phyloP scores from a whole-genome alignment of 345 rosid genomes.

The Crucihimalaya himalaica region DNA sequence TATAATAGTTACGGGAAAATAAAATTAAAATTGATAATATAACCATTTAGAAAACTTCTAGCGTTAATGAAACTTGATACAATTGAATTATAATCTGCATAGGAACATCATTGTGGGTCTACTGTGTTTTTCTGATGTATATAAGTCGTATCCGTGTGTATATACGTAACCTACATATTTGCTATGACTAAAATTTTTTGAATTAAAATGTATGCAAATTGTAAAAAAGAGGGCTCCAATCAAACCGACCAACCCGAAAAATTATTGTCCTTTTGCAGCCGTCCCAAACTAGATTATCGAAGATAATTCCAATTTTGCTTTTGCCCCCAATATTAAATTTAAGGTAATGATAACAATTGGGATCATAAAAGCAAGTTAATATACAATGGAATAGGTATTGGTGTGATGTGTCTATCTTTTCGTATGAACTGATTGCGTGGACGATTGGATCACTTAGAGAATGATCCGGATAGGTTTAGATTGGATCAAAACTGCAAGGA shows the following conservation, averaged over 20 bases:
- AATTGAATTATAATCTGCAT: background rate
- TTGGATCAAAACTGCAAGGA: background rate
- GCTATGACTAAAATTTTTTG: background rate
- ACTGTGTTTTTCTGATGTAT: background rate
- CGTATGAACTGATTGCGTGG: slow-evolving; percentile 25
- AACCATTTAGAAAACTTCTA: background rate
- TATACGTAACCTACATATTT: background rate
- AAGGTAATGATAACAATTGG: slow-evolving; percentile 23
- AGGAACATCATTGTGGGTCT: background rate
- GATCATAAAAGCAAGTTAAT: slow-evolving; percentile 28
- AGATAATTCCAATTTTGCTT: slow-evolving; percentile 35
- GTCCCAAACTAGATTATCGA: slow-evolving; percentile 37
- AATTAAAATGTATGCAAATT: background rate
- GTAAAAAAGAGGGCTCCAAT: slow-evolving; percentile 17
- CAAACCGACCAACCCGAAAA: slow-evolving; percentile 53
- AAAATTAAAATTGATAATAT: background rate
- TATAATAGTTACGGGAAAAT: background rate
- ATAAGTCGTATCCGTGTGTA: background rate
- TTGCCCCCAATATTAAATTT: slow-evolving; percentile 18
- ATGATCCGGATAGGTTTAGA: background rate
- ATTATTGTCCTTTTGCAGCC: slow-evolving; percentile 48
- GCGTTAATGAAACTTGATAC: background rate
- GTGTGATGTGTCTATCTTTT: slow-evolving; percentile 29
- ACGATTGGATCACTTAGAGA: slow-evolving; percentile 22
- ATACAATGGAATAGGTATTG: slow-evolving; percentile 28